phyloP scores from a whole-genome alignment of 2,329 filamentous ascomycete species.

The Chrysosporium queenslandicum region DNA sequence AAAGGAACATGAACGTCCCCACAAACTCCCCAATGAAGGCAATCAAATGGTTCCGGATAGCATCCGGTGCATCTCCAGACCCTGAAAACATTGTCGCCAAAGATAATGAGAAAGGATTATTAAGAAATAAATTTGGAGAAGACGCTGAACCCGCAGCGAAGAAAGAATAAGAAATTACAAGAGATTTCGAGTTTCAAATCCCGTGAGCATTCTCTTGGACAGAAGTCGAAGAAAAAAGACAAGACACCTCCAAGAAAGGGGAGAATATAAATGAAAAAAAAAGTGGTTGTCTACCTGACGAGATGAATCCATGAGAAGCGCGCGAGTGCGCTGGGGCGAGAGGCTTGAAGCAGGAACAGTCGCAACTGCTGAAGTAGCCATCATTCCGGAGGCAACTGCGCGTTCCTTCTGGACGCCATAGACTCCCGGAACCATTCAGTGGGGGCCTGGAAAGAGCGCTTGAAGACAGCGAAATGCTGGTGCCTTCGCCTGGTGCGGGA shows the following conservation, averaged over 20 bases:
- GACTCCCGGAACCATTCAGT: not conserved
- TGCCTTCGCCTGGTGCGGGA: too few relatives aligned
- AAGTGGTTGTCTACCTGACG: not conserved
- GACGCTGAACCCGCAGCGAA: not conserved
- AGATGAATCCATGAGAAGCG: not conserved
- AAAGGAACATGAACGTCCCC: conserved; percentile 44
- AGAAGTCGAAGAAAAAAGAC: not conserved
- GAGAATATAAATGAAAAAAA: not conserved
- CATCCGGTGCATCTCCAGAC: conserved; percentile 9
- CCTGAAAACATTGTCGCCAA: not conserved
- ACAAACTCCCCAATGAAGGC: conserved; percentile 43
- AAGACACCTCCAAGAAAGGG: not conserved
- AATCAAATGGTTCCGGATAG: conserved; percentile 37
- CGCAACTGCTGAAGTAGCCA: not conserved
- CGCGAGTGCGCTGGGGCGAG: not conserved
- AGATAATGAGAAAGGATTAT: not conserved
- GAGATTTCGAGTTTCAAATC: conserved; percentile 6
- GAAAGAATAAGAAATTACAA: not conserved
- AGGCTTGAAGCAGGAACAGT: conserved; percentile 3
- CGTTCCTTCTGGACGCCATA: not conserved
- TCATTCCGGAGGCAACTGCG: not conserved
- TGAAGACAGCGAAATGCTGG: not conserved
- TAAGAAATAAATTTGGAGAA: not conserved
- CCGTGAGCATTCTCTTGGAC: not conserved
- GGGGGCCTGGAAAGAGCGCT: not conserved